Evolutionary conservation across 192 early-diverging fungal genomes (phyloP).

Genomic region (Phycomyces blakesleeanus): DNA sequence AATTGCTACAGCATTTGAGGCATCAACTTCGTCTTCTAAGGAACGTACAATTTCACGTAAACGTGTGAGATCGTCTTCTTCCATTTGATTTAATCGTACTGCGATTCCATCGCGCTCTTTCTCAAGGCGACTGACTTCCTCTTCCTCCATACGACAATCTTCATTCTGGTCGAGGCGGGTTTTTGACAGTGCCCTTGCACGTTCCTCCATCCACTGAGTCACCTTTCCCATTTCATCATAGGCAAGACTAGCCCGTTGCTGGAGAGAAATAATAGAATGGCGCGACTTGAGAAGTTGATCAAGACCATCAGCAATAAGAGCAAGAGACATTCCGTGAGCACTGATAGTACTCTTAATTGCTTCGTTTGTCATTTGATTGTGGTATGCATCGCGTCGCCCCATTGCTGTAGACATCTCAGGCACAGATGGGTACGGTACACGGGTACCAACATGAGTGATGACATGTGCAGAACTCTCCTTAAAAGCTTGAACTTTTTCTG

Average conservation of each 20-base stretch:
- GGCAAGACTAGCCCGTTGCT: constrained; percentile 20
- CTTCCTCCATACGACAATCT: constrained; percentile 17
- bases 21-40: constrained; percentile 28
- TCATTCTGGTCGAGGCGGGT: constrained; percentile 7
- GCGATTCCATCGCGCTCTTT: constrained; percentile 32
- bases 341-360: constrained; percentile 20
- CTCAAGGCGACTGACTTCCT: constrained; percentile 28
- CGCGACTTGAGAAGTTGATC: constrained; percentile 16
- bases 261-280: constrained; percentile 16
- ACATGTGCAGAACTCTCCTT: constrained; percentile 17
- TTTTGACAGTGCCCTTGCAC: constrained; percentile 12
- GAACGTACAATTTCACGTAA: constrained; percentile 22
- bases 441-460: constrained; percentile 9
- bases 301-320: constrained; percentile 23
- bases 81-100: constrained; percentile 20
- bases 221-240: constrained; percentile 22
- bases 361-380: constrained; percentile 20
- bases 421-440: constrained; percentile 13
- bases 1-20: constrained; percentile 25
- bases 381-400: constrained; percentile 11
- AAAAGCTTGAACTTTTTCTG: constrained; percentile 16
- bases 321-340: constrained; percentile 20
- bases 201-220: constrained; percentile 28
- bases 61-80: constrained; percentile 30
- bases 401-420: constrained; percentile 25